A percentile compares a stretch with the other conserved stretches of the same genome.
Evolutionary conservation across 129 eudicot genomes (phyloP).

Genomic region (Ambrosia artemisiifolia): DNA sequence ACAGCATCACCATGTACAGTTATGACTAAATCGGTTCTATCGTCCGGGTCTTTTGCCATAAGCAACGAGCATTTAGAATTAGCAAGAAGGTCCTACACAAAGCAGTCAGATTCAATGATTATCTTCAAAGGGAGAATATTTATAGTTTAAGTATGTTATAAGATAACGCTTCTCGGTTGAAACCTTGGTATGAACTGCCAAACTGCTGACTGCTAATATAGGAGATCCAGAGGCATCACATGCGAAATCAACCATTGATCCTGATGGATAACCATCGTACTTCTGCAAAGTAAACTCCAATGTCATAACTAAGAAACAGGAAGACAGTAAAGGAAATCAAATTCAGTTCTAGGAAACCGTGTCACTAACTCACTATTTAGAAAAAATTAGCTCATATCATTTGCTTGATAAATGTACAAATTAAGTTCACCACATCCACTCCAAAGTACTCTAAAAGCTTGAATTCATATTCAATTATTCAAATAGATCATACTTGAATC

Average conservation of each 20-base stretch:
- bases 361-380: neutral
- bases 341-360: neutral
- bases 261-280: constrained; percentile 83
- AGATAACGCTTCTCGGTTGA: neutral
- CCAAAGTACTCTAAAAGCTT: constrained; percentile 3
- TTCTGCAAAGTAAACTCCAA: constrained; percentile 51
- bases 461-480: neutral
- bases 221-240: constrained; percentile 89
- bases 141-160: neutral
- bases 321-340: too few relatives aligned
- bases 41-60: constrained; percentile 89
- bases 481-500: neutral
- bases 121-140: constrained; percentile 11
- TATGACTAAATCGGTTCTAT: constrained; percentile 81
- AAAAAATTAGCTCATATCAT: too few relatives aligned
- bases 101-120: constrained; percentile 18
- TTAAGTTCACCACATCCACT: neutral
- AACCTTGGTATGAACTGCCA: constrained; percentile 96
- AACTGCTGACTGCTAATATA: constrained; percentile 84
- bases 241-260: constrained; percentile 96
- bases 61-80: constrained; percentile 94
- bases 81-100: constrained; percentile 81
- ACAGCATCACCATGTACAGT: constrained; percentile 89
- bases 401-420: too few relatives aligned
- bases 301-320: neutral